A percentile compares a stretch with the other conserved stretches of the same genome.
Evolutionary conservation across 108 stramenopile species (phyloP).

Genomic region (Aurantiochytrium sp.): DNA sequence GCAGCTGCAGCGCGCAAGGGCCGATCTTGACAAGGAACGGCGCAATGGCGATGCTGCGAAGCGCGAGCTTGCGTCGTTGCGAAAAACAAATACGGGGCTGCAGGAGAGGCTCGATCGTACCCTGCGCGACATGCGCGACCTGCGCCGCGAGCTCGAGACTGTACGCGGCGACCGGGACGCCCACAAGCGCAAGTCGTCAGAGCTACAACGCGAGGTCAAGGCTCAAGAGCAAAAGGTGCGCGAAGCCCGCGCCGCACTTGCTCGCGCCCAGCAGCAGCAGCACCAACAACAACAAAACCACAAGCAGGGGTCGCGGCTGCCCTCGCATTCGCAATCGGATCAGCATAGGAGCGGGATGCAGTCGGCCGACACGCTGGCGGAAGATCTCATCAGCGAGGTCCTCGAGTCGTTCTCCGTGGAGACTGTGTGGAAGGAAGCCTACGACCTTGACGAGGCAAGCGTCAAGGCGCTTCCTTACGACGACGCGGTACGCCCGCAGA

Average conservation of each 20-base stretch:
- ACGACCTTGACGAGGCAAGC: background rate
- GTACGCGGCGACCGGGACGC: background rate
- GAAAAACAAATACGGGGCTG: background rate
- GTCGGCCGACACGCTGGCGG: background rate
- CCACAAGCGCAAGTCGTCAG: background rate
- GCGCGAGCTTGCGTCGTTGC: background rate
- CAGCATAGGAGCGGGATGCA: too few species aligned
- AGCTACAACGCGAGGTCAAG: background rate
- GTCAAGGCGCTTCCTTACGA: background rate
- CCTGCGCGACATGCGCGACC: background rate
- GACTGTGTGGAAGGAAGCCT: background rate
- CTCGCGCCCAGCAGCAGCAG: background rate
- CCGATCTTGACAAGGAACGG: background rate
- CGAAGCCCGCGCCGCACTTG: background rate
- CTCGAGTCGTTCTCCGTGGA: background rate
- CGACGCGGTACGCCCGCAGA: background rate
- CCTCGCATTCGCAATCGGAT: too few species aligned
- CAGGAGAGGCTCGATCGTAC: background rate
- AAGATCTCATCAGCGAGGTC: background rate
- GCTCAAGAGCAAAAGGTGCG: background rate
- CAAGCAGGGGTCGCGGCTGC: too few species aligned
- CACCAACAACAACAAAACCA: background rate
- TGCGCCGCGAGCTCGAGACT: background rate
- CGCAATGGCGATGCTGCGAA: background rate
- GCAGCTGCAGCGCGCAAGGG: background rate